Evolutionary conservation across 2,329 filamentous ascomycete genomes (phyloP), one percentile per base, ranked within the genome.

Genomic region (Fusarium virguliforme): DNA sequence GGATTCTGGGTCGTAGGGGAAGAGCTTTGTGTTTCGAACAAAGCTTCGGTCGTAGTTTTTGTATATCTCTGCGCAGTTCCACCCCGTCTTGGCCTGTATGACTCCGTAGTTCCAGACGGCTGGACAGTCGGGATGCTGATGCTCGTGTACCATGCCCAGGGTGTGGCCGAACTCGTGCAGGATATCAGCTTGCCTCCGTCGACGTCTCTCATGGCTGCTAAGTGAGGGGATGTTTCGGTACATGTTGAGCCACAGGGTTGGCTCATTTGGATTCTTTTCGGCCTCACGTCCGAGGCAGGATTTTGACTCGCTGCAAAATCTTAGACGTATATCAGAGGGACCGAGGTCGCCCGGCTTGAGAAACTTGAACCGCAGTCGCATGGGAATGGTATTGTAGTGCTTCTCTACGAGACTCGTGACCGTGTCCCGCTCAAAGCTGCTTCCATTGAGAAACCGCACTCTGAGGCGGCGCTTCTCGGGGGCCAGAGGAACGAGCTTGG

Each of bases 1-100:
- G 43, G 43, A 48, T 3, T 48, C 43, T 28, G 43, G 43, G 26
- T 48, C 43, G 30, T 48, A 48, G 6, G 43, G 43, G 8, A 48
- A 28, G 6, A 28, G 43, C 9, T 48, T 48, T 18, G 43, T 30
- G 9, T 28, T 26, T 30, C 43, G 26, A 48, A 48, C 43, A 30
- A 48, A 48, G 43, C 43, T 48, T 48, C 43, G 26, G 43, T 48
- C 43, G 15, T 48, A 48, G 43, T 48, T 48, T 15, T 48, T 48
- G 26, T 48, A 48, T 10, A 48, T 48, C 26, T 30, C 15, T 3
- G 26, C 43, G 10, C 43, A 48, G 6, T 48, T 48, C 43, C 43
- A 48, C 8, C 43, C 43, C 15, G 43, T 48, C 43, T 48, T 48
- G 28, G 26, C 28, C 28, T 48, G 43, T 15, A 48, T 48, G 28